A percentile compares a stretch with the other conserved stretches of the same genome.
These are phyloP conservation scores for Lipomyces starkeyi DNA, from an alignment of 805 yeast species.

Conservation along the genomic window DNA sequence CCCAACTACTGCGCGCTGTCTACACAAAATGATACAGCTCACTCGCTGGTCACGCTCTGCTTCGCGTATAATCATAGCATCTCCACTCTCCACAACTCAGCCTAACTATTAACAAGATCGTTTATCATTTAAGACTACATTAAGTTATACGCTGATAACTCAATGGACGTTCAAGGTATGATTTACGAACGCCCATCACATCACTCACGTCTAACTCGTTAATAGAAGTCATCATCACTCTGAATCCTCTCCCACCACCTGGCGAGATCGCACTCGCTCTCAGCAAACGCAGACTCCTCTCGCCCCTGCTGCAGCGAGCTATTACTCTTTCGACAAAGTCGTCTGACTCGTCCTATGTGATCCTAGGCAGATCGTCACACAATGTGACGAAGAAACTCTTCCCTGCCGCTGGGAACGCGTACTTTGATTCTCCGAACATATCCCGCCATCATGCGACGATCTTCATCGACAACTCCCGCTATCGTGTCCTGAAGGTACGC, in stretches of 20 bases:
- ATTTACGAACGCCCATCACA: neutral
- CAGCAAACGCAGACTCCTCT: constrained; percentile 1
- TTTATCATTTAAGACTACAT: neutral
- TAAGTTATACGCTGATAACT: neutral
- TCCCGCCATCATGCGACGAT: constrained; percentile 18
- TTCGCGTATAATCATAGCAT: neutral
- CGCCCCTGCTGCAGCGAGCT: neutral
- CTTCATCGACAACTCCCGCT: neutral
- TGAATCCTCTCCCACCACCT: constrained; percentile 4
- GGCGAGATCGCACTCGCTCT: neutral
- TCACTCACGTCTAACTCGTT: neutral
- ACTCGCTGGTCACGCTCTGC: neutral
- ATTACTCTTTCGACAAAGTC: neutral
- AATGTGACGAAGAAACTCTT: constrained; percentile 7
- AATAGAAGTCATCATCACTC: constrained; percentile 1
- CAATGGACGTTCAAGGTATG: constrained; percentile 5
- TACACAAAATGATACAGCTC: neutral
- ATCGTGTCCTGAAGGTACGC: neutral
- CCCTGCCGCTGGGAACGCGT: constrained; percentile 10
- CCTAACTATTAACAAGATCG: neutral
- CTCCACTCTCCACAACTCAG: neutral
- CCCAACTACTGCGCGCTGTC: neutral
- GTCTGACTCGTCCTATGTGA: neutral
- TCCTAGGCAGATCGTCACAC: constrained; percentile 19
- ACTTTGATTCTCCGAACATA: constrained; percentile 13